phyloP scores from a whole-genome alignment of 345 rosid genomes.

The Luvunga scandens region DNA sequence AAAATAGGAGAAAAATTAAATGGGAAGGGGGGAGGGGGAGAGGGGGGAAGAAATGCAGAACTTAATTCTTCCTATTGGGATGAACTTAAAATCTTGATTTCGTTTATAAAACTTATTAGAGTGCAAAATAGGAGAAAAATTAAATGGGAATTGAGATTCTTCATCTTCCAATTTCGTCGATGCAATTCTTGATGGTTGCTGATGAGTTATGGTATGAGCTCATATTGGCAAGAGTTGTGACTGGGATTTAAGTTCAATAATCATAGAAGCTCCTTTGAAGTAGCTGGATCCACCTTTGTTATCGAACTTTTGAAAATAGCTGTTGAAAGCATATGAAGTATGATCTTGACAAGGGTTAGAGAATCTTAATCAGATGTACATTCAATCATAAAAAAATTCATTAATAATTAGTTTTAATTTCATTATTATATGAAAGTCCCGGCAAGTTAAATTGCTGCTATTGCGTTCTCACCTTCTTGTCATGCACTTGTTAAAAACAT shows the following conservation, averaged over 20 bases:
- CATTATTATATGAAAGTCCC: too few relatives aligned
- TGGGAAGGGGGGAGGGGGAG: too few relatives aligned
- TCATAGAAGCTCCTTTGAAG: constrained; percentile 74
- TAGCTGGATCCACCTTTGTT: constrained; percentile 66
- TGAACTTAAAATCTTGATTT: not conserved
- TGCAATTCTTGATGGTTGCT: not conserved
- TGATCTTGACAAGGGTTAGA: too few relatives aligned
- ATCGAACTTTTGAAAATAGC: constrained; percentile 7
- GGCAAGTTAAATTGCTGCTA: too few relatives aligned
- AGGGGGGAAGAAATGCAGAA: not conserved
- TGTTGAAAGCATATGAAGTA: too few relatives aligned
- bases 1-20: not conserved
- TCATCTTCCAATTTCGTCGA: not conserved
- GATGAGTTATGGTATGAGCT: constrained; percentile 27
- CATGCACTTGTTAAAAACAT: too few relatives aligned
- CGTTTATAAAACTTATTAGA: not conserved
- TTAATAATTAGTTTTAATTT: too few relatives aligned
- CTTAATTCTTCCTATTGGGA: not conserved
- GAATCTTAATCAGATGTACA: too few relatives aligned
- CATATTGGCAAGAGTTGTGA: constrained; percentile 39
- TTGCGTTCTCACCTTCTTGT: too few relatives aligned
- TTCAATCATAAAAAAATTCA: too few relatives aligned
- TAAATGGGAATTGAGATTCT: not conserved
- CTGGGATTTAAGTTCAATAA: constrained; percentile 66
- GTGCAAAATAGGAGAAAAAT: not conserved